Percentiles rank a stretch among this genome's conserved stretches.
These are phyloP conservation scores for Soucietia sequanensis DNA, from an alignment of 805 yeast genomes.

Conservation along the genomic window DNA sequence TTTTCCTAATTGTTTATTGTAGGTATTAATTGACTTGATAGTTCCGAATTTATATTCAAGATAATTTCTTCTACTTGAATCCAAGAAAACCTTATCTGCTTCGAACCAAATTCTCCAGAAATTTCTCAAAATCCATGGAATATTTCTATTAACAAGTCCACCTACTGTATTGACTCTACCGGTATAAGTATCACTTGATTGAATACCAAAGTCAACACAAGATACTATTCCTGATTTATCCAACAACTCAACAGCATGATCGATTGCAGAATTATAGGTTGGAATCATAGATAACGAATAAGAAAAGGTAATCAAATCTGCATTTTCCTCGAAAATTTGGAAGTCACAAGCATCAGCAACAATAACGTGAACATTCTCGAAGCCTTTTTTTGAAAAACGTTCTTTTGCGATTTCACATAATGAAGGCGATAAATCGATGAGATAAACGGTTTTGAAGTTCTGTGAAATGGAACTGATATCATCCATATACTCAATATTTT, in stretches of 20 bases:
- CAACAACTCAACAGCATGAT: constrained; percentile 55
- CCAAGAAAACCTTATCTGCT: constrained; percentile 75
- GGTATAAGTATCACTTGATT: constrained; percentile 57
- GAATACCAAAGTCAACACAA: constrained; percentile 80
- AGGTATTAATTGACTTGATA: constrained; percentile 66
- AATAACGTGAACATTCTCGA: constrained; percentile 63
- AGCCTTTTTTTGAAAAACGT: constrained; percentile 44
- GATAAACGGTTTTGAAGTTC: constrained; percentile 62
- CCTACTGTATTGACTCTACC: constrained; percentile 76
- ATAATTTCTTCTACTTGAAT: constrained; percentile 78
- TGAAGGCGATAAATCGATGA: constrained; percentile 76
- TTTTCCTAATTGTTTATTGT: constrained; percentile 63
- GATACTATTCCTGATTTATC: constrained; percentile 62
- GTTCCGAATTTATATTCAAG: constrained; percentile 83
- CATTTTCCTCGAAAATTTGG: constrained; percentile 43
- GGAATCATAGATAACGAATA: constrained; percentile 87
- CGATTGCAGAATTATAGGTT: constrained; percentile 73
- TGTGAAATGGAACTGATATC: constrained; percentile 43
- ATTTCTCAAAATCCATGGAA: constrained; percentile 73
- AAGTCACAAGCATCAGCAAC: constrained; percentile 78
- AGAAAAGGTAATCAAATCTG: constrained; percentile 76
- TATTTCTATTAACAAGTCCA: constrained; percentile 67
- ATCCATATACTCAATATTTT: constrained; percentile 77
- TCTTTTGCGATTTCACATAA: constrained; percentile 68
- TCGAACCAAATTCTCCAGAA: constrained; percentile 91